phyloP scores from a whole-genome alignment of 805 yeast genomes.

The Blastobotrys muscicola region DNA sequence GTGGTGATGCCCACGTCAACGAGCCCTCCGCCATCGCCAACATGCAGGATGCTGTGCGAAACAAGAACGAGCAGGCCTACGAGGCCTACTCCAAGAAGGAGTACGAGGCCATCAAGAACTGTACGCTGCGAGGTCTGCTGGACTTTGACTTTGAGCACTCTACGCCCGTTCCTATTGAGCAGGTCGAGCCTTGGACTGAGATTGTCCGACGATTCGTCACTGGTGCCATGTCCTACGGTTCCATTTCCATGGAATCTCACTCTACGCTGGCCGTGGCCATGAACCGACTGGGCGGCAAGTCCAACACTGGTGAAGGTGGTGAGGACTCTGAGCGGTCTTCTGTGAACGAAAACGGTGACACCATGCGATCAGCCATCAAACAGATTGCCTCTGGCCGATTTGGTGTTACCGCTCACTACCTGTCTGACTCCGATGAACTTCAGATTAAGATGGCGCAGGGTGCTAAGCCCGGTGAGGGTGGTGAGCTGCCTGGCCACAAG shows the following conservation, averaged over 20 bases:
- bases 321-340: slow-evolving; percentile 88
- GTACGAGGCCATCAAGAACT: slow-evolving; percentile 80
- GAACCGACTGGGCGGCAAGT: slow-evolving; percentile 96
- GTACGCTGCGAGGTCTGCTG: slow-evolving; percentile 88
- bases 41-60: slow-evolving; percentile 96
- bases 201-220: slow-evolving; percentile 94
- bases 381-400: slow-evolving; percentile 97
- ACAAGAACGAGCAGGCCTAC: slow-evolving; percentile 89
- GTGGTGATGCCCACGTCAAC: slow-evolving; percentile 92
- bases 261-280: slow-evolving; percentile 96
- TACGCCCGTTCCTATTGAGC: slow-evolving; percentile 81
- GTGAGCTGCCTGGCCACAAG: slow-evolving; percentile 93
- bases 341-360: slow-evolving; percentile 79
- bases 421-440: slow-evolving; percentile 93
- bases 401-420: slow-evolving; percentile 92
- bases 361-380: slow-evolving; percentile 97
- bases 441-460: slow-evolving; percentile 99
- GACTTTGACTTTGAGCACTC: slow-evolving; percentile 76
- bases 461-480: slow-evolving; percentile 99
- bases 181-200: slow-evolving; percentile 99
- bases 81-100: slow-evolving; percentile 84
- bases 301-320: slow-evolving; percentile 99
- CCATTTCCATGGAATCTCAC: slow-evolving; percentile 97
- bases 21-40: slow-evolving; percentile 93
- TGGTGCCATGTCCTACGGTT: slow-evolving; percentile 99